phyloP scores from a whole-genome alignment of 768 basidiomycete genomes.

The Filobasidium floriforme region DNA sequence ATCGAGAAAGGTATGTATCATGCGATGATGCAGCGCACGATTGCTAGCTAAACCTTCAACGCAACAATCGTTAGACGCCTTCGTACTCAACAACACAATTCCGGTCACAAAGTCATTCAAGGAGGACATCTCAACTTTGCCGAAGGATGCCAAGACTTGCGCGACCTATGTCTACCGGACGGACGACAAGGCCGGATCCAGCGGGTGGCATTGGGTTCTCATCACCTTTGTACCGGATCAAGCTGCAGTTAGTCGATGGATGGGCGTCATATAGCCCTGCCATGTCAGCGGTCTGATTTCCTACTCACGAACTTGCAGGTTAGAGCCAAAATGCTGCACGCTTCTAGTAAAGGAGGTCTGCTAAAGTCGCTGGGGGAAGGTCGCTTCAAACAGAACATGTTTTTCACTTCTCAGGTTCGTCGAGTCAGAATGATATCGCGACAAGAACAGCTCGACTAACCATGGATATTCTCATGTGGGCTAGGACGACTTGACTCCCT shows the following conservation, averaged over 20 bases:
- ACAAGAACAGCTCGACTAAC: no score
- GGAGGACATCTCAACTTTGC: constrained; percentile 37
- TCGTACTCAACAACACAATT: not conserved
- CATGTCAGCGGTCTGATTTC: constrained; percentile 36
- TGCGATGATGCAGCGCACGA: constrained; percentile 10
- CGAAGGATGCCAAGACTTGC: constrained; percentile 34
- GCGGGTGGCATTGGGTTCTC: constrained; percentile 42
- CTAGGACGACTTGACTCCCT: constrained; percentile 43
- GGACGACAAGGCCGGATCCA: constrained; percentile 30
- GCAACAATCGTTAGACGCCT: no score
- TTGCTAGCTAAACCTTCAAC: no score
- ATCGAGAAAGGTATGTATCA: constrained; percentile 39
- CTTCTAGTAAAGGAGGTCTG: constrained; percentile 38
- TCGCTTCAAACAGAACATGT: constrained; percentile 43
- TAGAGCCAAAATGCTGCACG: constrained; percentile 44
- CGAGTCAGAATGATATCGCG: no score
- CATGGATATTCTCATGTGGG: no score
- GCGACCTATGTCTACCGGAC: constrained; percentile 41
- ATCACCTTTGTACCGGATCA: constrained; percentile 42
- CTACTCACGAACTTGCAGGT: constrained; percentile 28
- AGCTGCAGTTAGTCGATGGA: constrained; percentile 38
- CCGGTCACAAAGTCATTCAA: constrained; percentile 21
- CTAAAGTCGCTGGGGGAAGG: constrained; percentile 38
- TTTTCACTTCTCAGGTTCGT: constrained; percentile 31
- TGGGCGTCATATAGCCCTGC: constrained; percentile 38